Evolutionary conservation across 1,284 basidiomycete genomes (phyloP), one percentile per base, ranked within the genome.

Genomic region (Leucocoprinus gongylophorus): DNA sequence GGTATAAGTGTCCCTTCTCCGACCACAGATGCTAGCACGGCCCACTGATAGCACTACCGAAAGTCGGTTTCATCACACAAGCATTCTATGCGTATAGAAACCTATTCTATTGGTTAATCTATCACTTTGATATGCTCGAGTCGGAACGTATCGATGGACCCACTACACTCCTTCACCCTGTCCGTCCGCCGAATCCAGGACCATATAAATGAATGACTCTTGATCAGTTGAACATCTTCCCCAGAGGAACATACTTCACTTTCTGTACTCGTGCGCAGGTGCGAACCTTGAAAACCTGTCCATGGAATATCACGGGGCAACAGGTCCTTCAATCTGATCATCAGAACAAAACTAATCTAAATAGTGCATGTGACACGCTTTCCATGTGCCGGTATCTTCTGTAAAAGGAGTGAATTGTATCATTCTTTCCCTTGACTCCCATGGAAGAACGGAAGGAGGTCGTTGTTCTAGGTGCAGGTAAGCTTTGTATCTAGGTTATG

Each of bases 401-500:
- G 6, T 3, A 17, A n/a, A 17, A 17, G 3, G 5, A 15, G 10
- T 15, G 17, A 29, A 18, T 35, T 23, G 20, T 28, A n/a, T 42
- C 13, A 12, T 2, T 21, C 41, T n/a, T 23, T 15, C 21, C 23
- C 10, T 15, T 40, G 10, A 48, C 44, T 28, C 21, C 23, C 2
- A 18, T 37, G 5, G 32, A 81, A 82, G 57, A 67, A 72, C 0
- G 78, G 17, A 51, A 51, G 29, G 49, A 67, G 29, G 55, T 73
- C 13, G 55, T 65, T 23, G 63, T 72, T n/a, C 54, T 71, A 13
- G 70, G 70, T 15, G 71, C 71, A 55, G 70, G 70, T 70, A 48
- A 15, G 29, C 18, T 18, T 60, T 39, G 42, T 7, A 18, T 5
- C 10, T 5, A 21, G 17, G 5, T 6, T n/a, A n/a, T n/a, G n/a